phyloP scores from a whole-genome alignment of 768 basidiomycete genomes.

The Lyophyllum shimeji region DNA sequence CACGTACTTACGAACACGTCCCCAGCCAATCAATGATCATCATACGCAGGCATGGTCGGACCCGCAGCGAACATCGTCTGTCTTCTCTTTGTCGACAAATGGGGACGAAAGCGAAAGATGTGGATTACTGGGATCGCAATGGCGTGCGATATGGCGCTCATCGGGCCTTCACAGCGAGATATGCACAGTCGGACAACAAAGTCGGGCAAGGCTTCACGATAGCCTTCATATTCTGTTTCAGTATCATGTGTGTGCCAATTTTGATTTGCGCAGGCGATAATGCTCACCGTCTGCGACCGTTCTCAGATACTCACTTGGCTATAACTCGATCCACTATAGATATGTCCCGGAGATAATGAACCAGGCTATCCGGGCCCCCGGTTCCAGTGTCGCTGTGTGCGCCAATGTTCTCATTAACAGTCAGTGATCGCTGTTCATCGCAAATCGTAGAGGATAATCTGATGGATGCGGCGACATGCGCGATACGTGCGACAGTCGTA shows the following conservation, averaged over 20 bases:
- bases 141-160: slow-evolving; percentile 12
- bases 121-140: slow-evolving; percentile 12
- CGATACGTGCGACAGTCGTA: not conserved
- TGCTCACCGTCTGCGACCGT: not conserved
- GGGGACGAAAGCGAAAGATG: slow-evolving; percentile 9
- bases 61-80: slow-evolving; percentile 9
- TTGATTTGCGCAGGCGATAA: not conserved
- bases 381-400: slow-evolving; percentile 9
- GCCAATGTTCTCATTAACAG: slow-evolving; percentile 3
- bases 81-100: slow-evolving; percentile 9
- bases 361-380: slow-evolving; percentile 8
- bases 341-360: slow-evolving; percentile 11
- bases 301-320: slow-evolving; percentile 3
- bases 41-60: not conserved
- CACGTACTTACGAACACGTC: not conserved
- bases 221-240: slow-evolving; percentile 11
- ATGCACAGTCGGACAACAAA: slow-evolving; percentile 2
- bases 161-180: slow-evolving; percentile 8
- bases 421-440: not conserved
- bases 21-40: not conserved
- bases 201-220: slow-evolving; percentile 8
- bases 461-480: not conserved
- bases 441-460: not conserved
- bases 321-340: slow-evolving; percentile 5
- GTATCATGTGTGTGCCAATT: not conserved